Conservation (phyloP, 2,329 filamentous ascomycete species). For the Lachnellula arida region DNA sequence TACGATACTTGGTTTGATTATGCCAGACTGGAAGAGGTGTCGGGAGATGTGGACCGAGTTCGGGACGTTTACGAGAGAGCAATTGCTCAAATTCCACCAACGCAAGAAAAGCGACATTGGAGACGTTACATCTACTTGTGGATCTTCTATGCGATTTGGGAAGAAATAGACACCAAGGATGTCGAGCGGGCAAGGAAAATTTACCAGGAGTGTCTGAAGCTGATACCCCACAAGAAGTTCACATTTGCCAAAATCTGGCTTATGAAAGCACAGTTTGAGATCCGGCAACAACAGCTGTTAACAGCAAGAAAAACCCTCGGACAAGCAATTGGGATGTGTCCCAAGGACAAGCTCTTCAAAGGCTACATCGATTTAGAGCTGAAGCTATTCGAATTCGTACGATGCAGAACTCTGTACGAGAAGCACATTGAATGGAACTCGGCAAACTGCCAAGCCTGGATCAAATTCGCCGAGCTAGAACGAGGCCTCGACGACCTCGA, state of each 20-base stretch:
- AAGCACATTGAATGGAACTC: conserved; percentile 93
- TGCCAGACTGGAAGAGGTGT: conserved; percentile 80
- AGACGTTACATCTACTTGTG: conserved; percentile 95
- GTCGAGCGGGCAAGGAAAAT: conserved; percentile 77
- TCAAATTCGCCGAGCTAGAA: conserved; percentile 91
- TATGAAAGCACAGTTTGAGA: conserved; percentile 86
- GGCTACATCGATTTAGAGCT: conserved; percentile 91
- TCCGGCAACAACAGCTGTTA: conserved; percentile 77
- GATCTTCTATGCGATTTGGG: conserved; percentile 95
- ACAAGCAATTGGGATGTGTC: conserved; percentile 86
- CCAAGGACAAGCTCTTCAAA: conserved; percentile 92
- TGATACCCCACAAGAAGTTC: conserved; percentile 94
- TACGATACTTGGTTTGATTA: conserved; percentile 98
- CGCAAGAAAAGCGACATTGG: conserved; percentile 96
- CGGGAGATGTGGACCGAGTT: conserved; percentile 75
- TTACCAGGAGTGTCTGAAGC: conserved; percentile 79
- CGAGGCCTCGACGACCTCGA: conserved; percentile 86
- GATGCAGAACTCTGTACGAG: conserved; percentile 86
- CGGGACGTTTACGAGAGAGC: conserved; percentile 93
- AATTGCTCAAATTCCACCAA: conserved; percentile 91
- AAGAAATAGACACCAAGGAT: conserved; percentile 83
- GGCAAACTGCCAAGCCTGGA: conserved; percentile 89
- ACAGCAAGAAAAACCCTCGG: conserved; percentile 85
- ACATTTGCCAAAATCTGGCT: conserved; percentile 98
- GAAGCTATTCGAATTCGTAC: conserved; percentile 88